Conservation (phyloP, 768 basidiomycete genomes). For the Cyclocybe cylindracea region DNA sequence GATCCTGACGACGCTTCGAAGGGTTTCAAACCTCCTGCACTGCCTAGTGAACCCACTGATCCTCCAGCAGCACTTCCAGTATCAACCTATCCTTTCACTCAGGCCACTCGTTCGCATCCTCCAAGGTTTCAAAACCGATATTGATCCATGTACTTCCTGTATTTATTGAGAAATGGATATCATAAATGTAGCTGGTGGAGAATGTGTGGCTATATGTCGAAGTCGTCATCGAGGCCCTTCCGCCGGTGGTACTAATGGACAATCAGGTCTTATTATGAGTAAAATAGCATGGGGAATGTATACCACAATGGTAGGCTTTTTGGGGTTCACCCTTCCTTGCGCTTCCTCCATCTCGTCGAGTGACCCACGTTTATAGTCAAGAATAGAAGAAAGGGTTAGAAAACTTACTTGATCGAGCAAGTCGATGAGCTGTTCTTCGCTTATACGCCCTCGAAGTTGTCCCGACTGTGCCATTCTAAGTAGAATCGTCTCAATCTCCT, state of each 20-base stretch:
- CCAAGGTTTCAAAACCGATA: not conserved
- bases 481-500: slow-evolving; percentile 78
- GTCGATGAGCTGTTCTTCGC: slow-evolving; percentile 81
- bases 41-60: slow-evolving; percentile 13
- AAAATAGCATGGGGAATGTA: slow-evolving; percentile 10
- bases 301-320: slow-evolving; percentile 64
- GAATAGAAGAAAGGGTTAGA: not conserved
- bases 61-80: not conserved
- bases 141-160: not conserved
- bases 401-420: slow-evolving; percentile 79
- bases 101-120: not conserved
- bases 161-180: not conserved
- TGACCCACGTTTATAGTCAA: not conserved
- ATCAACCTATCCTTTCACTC: not conserved
- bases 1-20: slow-evolving; percentile 19
- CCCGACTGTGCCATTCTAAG: slow-evolving; percentile 83
- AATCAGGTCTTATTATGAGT: slow-evolving; percentile 1
- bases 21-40: slow-evolving; percentile 60
- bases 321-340: slow-evolving; percentile 47
- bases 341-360: slow-evolving; percentile 28
- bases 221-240: slow-evolving; percentile 67
- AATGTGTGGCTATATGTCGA: slow-evolving; percentile 37
- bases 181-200: not conserved
- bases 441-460: slow-evolving; percentile 75
- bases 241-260: slow-evolving; percentile 58